phyloP scores from a whole-genome alignment of 1,284 basidiomycete genomes.

The Papiliotrema fonsecae region DNA sequence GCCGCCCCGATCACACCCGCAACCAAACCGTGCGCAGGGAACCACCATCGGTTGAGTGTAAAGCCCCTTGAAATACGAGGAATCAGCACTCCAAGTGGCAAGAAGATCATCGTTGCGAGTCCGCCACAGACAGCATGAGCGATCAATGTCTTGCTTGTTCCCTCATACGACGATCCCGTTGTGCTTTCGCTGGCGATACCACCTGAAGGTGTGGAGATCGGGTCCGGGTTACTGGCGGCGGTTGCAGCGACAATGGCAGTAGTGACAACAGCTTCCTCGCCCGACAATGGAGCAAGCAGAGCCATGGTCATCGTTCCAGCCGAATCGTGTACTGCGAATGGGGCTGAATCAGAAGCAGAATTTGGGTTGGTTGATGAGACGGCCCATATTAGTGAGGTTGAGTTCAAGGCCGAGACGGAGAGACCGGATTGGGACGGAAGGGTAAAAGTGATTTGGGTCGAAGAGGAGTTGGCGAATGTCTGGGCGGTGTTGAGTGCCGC shows the following conservation, averaged over 20 bases:
- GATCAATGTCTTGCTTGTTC: conserved; percentile 50
- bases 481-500: conserved; percentile 49
- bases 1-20: conserved; percentile 56
- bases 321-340: conserved; percentile 51
- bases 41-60: conserved; percentile 54
- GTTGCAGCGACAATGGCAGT: no score
- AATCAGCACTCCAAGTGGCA: conserved; percentile 58
- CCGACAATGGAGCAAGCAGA: conserved; percentile 48
- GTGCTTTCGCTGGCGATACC: no score
- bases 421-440: conserved; percentile 52
- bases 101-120: conserved; percentile 57
- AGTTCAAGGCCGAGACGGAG: conserved; percentile 40
- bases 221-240: no score
- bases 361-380: conserved; percentile 51
- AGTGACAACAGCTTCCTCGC: no score
- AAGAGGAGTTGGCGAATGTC: conserved; percentile 38
- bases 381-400: conserved; percentile 54
- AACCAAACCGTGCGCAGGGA: conserved; percentile 54
- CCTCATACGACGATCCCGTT: no score
- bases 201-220: no score
- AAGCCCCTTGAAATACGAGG: conserved; percentile 59
- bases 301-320: conserved; percentile 48
- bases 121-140: conserved; percentile 57
- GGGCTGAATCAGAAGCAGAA: conserved; percentile 46
- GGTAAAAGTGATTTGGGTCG: conserved; percentile 50